A percentile compares a stretch with the other conserved stretches of the same genome.
Evolutionary conservation across 306 rosid genomes (phyloP).

Genomic region (Myrica gale): DNA sequence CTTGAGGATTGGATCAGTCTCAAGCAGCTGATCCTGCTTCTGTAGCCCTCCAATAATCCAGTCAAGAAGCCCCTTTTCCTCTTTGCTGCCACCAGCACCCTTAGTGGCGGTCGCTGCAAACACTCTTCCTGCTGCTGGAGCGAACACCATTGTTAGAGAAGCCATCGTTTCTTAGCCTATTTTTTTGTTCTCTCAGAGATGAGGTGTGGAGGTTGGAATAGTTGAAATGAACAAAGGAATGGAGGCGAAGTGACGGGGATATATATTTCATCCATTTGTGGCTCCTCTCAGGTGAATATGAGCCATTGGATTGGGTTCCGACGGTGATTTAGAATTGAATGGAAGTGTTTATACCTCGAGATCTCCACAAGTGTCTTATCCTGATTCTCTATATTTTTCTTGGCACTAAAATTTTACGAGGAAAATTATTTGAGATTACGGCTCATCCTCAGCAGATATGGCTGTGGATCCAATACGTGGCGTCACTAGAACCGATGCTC

Average conservation of each 20-base stretch:
- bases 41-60: constrained; percentile 70
- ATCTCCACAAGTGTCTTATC: constrained; percentile 77
- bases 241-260: constrained; percentile 25
- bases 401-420: constrained; percentile 6
- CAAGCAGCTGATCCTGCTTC: constrained; percentile 72
- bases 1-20: constrained; percentile 76
- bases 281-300: constrained; percentile 23
- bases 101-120: constrained; percentile 62
- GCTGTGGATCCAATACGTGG: constrained; percentile 41
- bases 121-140: constrained; percentile 47
- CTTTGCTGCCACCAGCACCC: constrained; percentile 52
- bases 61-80: constrained; percentile 66
- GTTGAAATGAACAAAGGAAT: constrained; percentile 9
- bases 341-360: constrained; percentile 44
- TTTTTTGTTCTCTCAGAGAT: not conserved
- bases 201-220: not conserved
- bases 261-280: constrained; percentile 9
- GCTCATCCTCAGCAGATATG: constrained; percentile 33
- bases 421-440: constrained; percentile 30
- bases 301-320: constrained; percentile 34
- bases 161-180: constrained; percentile 45
- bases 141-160: constrained; percentile 60
- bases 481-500: constrained; percentile 28
- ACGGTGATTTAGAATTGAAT: constrained; percentile 24
- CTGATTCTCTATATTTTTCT: constrained; percentile 21